These are phyloP conservation scores for Kodamaea hsintzibuensis DNA, from an alignment of 805 yeast genomes.

Conservation along the genomic window DNA sequence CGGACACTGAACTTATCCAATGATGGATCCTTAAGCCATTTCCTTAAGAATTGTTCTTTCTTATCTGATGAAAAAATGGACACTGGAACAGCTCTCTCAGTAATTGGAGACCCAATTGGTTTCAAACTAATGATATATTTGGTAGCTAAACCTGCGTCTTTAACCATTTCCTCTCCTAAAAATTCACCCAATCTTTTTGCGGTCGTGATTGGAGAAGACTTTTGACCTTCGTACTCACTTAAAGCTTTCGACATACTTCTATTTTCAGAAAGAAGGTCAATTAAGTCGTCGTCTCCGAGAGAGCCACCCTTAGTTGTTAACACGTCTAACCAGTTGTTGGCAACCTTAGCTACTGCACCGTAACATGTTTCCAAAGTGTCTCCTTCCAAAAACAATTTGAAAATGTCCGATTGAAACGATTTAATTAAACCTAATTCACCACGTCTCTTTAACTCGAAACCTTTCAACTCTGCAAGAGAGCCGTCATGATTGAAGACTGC, in stretches of 20 bases:
- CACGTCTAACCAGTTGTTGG: conserved; percentile 95
- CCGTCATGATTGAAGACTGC: conserved; percentile 98
- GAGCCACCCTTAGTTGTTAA: conserved; percentile 82
- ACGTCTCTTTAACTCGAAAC: conserved; percentile 93
- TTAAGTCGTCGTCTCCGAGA: conserved; percentile 90
- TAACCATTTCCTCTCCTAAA: conserved; percentile 93
- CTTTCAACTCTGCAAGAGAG: conserved; percentile 89
- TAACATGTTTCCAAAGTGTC: conserved; percentile 77
- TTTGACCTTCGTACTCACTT: conserved; percentile 85
- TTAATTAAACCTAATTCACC: conserved; percentile 94
- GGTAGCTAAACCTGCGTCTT: conserved; percentile 94
- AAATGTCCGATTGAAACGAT: conserved; percentile 92
- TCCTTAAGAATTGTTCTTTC: conserved; percentile 71
- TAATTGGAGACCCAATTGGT: conserved; percentile 85
- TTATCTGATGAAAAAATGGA: conserved; percentile 92
- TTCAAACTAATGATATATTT: conserved; percentile 85
- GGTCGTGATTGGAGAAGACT: conserved; percentile 94
- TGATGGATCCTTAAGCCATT: conserved; percentile 83
- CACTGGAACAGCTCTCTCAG: conserved; percentile 96
- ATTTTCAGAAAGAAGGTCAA: conserved; percentile 93
- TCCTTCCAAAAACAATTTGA: conserved; percentile 89
- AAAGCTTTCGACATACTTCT: conserved; percentile 92
- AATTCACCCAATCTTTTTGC: conserved; percentile 93
- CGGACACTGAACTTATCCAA: conserved; percentile 84
- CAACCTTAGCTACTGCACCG: conserved; percentile 85